Evolutionary conservation across 352 stramenopile genomes (phyloP).

Genomic region (Globisporangium camurandrum): DNA sequence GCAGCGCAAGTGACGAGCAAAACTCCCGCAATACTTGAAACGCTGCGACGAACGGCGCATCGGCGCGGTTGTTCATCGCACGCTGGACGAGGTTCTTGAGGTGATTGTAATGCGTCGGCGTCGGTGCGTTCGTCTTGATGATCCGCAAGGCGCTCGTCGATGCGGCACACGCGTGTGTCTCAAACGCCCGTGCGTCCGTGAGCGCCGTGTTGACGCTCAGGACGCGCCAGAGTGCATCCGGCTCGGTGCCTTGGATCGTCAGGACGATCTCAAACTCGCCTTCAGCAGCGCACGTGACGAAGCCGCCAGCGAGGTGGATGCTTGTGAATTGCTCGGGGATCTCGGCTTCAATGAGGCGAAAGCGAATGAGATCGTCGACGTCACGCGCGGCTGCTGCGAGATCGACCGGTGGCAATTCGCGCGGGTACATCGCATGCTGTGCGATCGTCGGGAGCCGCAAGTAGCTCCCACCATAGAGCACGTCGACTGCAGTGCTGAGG

Average conservation of each 20-base stretch:
- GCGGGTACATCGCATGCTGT: conserved; percentile 61
- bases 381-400: conserved; percentile 40
- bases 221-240: conserved; percentile 67
- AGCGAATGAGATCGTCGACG: conserved; percentile 75
- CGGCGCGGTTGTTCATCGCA: conserved; percentile 85
- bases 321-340: conserved; percentile 77
- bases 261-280: conserved; percentile 83
- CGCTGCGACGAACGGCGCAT: conserved; percentile 65
- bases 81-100: conserved; percentile 80
- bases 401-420: conserved; percentile 62
- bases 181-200: conserved; percentile 50
- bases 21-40: conserved; percentile 83
- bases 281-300: conserved; percentile 67
- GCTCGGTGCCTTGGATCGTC: conserved; percentile 74
- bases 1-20: conserved; percentile 65
- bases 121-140: conserved; percentile 71
- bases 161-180: conserved; percentile 38
- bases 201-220: conserved; percentile 75
- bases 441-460: conserved; percentile 64
- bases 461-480: conserved; percentile 74
- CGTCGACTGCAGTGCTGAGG: conserved; percentile 71
- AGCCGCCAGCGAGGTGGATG: conserved; percentile 66
- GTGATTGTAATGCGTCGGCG: conserved; percentile 69
- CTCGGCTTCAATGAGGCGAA: conserved; percentile 72
- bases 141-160: conserved; percentile 67